phyloP scores from a whole-genome alignment of 2,329 filamentous ascomycete genomes.

The Diaporthe batatas region DNA sequence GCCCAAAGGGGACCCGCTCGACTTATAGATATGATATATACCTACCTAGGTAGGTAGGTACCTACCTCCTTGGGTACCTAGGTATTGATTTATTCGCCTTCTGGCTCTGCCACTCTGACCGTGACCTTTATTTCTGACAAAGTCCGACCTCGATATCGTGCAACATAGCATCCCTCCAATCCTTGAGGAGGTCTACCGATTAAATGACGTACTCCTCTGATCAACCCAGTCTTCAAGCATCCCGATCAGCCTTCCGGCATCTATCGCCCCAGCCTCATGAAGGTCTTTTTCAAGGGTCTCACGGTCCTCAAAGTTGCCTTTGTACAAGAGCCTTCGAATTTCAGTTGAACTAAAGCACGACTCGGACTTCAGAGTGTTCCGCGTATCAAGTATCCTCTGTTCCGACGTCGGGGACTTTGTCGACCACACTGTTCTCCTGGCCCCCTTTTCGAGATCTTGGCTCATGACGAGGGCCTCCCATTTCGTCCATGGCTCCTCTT shows the following conservation, averaged over 20 bases:
- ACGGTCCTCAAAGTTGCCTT: neutral
- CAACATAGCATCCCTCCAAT: too few relatives aligned
- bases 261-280: neutral
- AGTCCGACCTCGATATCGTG: too few relatives aligned
- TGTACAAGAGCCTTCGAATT: neutral
- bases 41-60: too few relatives aligned
- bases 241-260: neutral
- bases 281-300: neutral
- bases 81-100: too few relatives aligned
- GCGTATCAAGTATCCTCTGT: neutral
- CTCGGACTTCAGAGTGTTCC: neutral
- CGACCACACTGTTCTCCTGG: conserved; percentile 7
- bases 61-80: too few relatives aligned
- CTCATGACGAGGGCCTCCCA: neutral
- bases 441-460: conserved; percentile 1
- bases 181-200: too few relatives aligned
- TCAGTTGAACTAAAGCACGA: neutral
- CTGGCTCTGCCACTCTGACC: too few relatives aligned
- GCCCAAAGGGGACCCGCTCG: too few relatives aligned
- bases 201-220: too few relatives aligned
- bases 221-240: neutral
- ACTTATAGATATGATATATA: too few relatives aligned
- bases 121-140: too few relatives aligned
- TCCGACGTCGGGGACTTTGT: neutral
- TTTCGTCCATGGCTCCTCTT: neutral